phyloP scores from a whole-genome alignment of 495 filamentous ascomycete genomes.

The Lasiosphaeria hispida region DNA sequence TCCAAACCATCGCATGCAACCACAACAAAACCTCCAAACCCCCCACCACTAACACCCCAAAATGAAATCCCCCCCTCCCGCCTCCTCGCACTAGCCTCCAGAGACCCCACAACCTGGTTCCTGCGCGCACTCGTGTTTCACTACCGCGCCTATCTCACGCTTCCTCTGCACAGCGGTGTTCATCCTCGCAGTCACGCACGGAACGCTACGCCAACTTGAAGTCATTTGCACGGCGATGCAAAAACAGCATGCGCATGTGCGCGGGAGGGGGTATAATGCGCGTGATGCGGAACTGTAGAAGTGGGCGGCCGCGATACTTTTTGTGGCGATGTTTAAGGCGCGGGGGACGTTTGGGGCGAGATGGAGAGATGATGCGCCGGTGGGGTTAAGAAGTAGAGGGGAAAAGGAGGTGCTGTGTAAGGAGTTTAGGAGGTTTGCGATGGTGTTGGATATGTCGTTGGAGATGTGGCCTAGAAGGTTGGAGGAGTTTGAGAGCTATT shows the following conservation, averaged over 20 bases:
- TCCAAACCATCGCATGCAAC: too few species aligned
- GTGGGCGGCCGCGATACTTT: conserved; percentile 27
- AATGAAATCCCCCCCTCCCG: not conserved
- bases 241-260: conserved; percentile 12
- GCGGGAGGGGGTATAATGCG: conserved; percentile 19
- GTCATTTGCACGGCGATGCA: conserved; percentile 3
- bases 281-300: conserved; percentile 24
- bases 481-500: conserved; percentile 18
- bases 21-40: too few species aligned
- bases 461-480: conserved; percentile 10
- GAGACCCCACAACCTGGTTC: conserved; percentile 16
- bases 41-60: too few species aligned
- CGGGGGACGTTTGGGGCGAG: not conserved
- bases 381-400: not conserved
- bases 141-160: conserved; percentile 13
- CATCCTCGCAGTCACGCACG: conserved; percentile 7
- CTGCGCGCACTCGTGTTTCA: conserved; percentile 17
- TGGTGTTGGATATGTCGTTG: conserved; percentile 13
- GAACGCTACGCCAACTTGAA: not conserved
- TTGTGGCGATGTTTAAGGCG: conserved; percentile 3
- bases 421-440: conserved; percentile 8
- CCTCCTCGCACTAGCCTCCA: conserved; percentile 2
- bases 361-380: not conserved
- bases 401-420: conserved; percentile 9
- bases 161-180: conserved; percentile 14